A percentile compares a stretch with the other conserved stretches of the same genome.
Evolutionary conservation across 495 filamentous ascomycete species (phyloP).

Genomic region (Aspergillus coremiiformis): DNA sequence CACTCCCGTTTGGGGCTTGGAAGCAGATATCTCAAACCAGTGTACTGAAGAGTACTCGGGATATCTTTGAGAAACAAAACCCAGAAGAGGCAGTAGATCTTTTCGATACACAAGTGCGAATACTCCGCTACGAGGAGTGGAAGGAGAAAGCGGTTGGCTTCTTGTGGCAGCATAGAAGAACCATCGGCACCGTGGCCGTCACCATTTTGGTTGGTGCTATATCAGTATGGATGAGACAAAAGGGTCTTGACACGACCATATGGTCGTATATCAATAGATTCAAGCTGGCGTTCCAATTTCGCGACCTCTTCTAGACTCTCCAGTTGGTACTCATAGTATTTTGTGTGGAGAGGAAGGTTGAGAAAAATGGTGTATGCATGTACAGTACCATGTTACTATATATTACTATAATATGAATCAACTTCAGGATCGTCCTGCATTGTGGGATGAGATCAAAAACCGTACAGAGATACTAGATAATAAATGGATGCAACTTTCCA

Average conservation of each 20-base stretch:
- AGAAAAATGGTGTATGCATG: background rate
- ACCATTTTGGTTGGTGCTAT: conserved; percentile 56
- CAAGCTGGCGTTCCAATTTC: conserved; percentile 18
- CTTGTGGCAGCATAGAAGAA: conserved; percentile 53
- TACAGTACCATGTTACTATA: background rate
- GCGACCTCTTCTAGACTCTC: conserved; percentile 2
- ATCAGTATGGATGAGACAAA: conserved; percentile 45
- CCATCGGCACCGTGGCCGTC: conserved; percentile 49
- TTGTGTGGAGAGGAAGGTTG: background rate
- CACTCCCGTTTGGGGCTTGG: conserved; percentile 58
- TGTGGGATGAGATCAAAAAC: too few relatives aligned
- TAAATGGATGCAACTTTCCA: too few relatives aligned
- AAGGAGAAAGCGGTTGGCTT: conserved; percentile 44
- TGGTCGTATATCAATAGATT: conserved; percentile 30
- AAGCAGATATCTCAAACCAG: conserved; percentile 60
- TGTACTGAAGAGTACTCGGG: conserved; percentile 74
- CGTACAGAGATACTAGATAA: too few relatives aligned
- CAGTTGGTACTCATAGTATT: background rate
- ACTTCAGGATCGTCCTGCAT: too few relatives aligned
- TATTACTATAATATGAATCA: background rate
- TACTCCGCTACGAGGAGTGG: conserved; percentile 57
- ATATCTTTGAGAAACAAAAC: conserved; percentile 37
- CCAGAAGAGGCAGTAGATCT: conserved; percentile 53
- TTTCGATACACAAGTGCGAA: conserved; percentile 61
- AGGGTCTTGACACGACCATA: conserved; percentile 36